phyloP scores from a whole-genome alignment of 1,284 basidiomycete genomes.

The Ganoderma multipileum region DNA sequence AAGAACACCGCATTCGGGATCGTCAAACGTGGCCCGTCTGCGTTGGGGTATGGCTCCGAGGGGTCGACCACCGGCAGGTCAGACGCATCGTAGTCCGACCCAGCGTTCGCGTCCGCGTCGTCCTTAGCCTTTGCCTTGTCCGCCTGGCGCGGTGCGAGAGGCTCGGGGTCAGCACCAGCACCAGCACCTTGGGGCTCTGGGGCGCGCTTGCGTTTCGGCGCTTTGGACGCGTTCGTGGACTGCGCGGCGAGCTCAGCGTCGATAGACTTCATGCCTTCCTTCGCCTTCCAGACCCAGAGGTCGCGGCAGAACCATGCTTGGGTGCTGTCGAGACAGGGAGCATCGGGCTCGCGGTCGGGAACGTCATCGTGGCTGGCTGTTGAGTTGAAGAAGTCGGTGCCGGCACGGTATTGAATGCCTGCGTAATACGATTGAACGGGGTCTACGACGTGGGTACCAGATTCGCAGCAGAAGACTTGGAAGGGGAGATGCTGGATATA shows the following conservation, averaged over 20 bases:
- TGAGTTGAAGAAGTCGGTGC: slow-evolving; percentile 80
- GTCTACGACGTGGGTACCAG: slow-evolving; percentile 94
- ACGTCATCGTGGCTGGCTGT: slow-evolving; percentile 58
- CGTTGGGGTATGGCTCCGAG: slow-evolving; percentile 39
- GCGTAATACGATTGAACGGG: slow-evolving; percentile 93
- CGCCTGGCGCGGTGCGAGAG: slow-evolving; percentile 41
- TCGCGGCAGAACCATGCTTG: slow-evolving; percentile 98
- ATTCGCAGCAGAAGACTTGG: slow-evolving; percentile 97
- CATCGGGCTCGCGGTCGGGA: slow-evolving; percentile 72
- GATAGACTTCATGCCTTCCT: slow-evolving; percentile 66
- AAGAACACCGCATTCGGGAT: slow-evolving; percentile 90
- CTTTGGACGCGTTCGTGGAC: slow-evolving; percentile 7
- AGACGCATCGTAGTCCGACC: slow-evolving; percentile 88
- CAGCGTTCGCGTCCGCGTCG: slow-evolving; percentile 80
- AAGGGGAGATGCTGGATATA: slow-evolving; percentile 93
- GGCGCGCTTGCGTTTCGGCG: slow-evolving; percentile 33
- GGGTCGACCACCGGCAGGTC: slow-evolving; percentile 50
- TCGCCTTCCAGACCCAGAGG: slow-evolving; percentile 86
- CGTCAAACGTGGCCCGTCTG: slow-evolving; percentile 49
- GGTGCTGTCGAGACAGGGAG: slow-evolving; percentile 89
- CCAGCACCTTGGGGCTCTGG: slow-evolving; percentile 15
- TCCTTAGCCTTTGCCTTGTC: slow-evolving; percentile 38
- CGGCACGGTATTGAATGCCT: slow-evolving; percentile 84
- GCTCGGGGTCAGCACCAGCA: slow-evolving; percentile 22
- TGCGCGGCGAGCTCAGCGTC: slow-evolving; percentile 35